These are phyloP conservation scores for Dimocarpus longan DNA, from an alignment of 345 rosid genomes.

Conservation along the genomic window DNA sequence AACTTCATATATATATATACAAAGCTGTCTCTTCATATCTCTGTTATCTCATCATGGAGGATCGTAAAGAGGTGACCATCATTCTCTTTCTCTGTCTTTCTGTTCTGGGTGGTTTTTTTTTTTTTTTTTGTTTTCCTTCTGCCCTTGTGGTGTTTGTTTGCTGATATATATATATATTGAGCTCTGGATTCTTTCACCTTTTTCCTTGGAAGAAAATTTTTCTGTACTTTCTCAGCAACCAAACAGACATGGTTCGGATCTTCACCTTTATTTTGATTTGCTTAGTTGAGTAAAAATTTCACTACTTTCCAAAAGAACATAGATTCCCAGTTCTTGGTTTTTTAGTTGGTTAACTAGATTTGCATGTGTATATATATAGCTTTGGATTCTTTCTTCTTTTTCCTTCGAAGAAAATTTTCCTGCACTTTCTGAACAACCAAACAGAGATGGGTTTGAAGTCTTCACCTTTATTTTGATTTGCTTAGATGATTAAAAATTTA, in stretches of 20 bases:
- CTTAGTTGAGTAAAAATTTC: too few relatives aligned
- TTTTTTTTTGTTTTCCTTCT: not conserved
- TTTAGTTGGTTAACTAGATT: too few relatives aligned
- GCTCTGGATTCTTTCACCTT: too few relatives aligned
- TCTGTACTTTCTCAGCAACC: too few relatives aligned
- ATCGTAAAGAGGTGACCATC: slow-evolving; percentile 55
- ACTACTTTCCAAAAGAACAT: too few relatives aligned
- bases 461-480: not conserved
- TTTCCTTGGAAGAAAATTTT: too few relatives aligned
- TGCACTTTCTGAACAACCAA: not conserved
- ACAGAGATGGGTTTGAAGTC: not conserved
- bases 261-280: too few relatives aligned
- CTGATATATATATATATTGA: not conserved
- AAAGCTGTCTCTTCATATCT: not conserved
- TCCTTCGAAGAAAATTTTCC: not conserved
- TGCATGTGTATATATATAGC: too few relatives aligned
- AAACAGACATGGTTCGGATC: too few relatives aligned
- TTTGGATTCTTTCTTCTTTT: too few relatives aligned
- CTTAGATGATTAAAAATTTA: not conserved
- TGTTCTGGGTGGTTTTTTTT: not conserved
- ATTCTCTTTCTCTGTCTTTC: not conserved
- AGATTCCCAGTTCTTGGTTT: too few relatives aligned
- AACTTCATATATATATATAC: not conserved
- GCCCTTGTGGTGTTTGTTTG: not conserved
- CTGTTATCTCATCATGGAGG: slow-evolving; percentile 45